Conservation (phyloP, 192 early-diverging fungal species). For the Dimargaris cristalligena region DNA sequence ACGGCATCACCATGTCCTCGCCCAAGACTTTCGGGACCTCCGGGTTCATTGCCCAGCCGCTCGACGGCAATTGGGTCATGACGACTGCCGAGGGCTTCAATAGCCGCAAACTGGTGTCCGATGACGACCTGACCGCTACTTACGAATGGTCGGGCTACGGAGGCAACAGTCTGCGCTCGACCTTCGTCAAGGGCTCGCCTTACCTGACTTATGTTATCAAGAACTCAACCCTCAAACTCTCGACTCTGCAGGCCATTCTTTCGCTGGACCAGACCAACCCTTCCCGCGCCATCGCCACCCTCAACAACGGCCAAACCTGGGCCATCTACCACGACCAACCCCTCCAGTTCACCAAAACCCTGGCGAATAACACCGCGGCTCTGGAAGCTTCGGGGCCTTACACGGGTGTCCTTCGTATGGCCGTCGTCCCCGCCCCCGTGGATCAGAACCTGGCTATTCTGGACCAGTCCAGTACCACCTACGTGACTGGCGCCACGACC, state of each 20-base stretch:
- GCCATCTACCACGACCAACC: constrained; percentile 11
- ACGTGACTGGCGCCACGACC: constrained; percentile 22
- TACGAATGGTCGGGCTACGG: constrained; percentile 19
- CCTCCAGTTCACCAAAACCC: not conserved
- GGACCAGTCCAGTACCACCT: constrained; percentile 25
- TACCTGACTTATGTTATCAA: constrained; percentile 28
- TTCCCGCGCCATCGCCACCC: constrained; percentile 19
- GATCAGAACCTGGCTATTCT: constrained; percentile 23
- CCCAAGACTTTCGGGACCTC: constrained; percentile 15
- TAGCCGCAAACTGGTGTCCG: constrained; percentile 13
- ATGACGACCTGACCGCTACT: constrained; percentile 25
- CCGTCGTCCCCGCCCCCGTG: constrained; percentile 12
- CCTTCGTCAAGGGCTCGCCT: constrained; percentile 33
- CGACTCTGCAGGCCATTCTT: constrained; percentile 25
- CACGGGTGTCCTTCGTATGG: constrained; percentile 28
- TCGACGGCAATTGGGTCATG: constrained; percentile 18
- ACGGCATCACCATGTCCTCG: constrained; percentile 18
- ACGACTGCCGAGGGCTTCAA: constrained; percentile 12
- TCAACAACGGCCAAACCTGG: constrained; percentile 31
- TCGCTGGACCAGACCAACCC: constrained; percentile 11
- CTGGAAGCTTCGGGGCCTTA: not conserved
- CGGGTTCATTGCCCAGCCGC: constrained; percentile 15
- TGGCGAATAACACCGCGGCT: not conserved
- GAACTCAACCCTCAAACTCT: constrained; percentile 16
- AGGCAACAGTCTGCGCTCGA: constrained; percentile 18